Evolutionary conservation across 495 filamentous ascomycete species (phyloP), one percentile per base, ranked within the genome.

Genomic region (Aspergillus carlsbadensis): DNA sequence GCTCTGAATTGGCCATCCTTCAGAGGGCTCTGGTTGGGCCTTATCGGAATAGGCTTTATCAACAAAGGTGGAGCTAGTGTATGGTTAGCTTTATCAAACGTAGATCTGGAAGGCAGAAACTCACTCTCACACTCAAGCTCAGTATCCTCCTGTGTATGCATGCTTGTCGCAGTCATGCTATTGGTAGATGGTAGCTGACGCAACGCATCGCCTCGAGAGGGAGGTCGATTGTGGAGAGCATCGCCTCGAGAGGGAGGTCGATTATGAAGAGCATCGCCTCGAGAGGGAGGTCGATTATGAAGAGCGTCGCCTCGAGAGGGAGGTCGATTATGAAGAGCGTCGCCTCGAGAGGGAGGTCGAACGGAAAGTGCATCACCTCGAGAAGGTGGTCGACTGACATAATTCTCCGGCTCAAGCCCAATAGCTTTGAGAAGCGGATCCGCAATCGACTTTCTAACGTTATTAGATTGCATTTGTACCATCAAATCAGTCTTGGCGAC

Each of bases 401-500:
- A 29, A 43, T 34, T 60, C 24, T 70, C 65, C 10, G 67, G 58
- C 15, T 71, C 67, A 24, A 89, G 77, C 15, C 79, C 84, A 43
- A 96, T 81, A 52, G 88, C 86, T 34, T 86, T 79, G 15, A 90
- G 74, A 50, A 98, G 91, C 43, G 87, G 85, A 21, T 82, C 80
- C 41, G 87, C 87, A 65, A 96, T 96, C 7, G 90, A 86, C 60
- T 88, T 89, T 42, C 93, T 80, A 31, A 98, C 90, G 60, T 89
- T 87, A 63, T 87, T 85, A 54, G 81, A 83, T 65, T 84, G 83
- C 49, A 98, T 65, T 64, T 95, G 90, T 52, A 80, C 87, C 73
- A 93, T 91, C 21, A 98, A 72, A 66, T 97, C 91, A 0, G 88
- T 84, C 69, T 96, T 96, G 24, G 91, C 93, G 57, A 84, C 79